Evolutionary conservation across 352 stramenopile species (phyloP), one percentile per base, ranked within the genome.

Genomic region (Hyaloperonospora brassicae): DNA sequence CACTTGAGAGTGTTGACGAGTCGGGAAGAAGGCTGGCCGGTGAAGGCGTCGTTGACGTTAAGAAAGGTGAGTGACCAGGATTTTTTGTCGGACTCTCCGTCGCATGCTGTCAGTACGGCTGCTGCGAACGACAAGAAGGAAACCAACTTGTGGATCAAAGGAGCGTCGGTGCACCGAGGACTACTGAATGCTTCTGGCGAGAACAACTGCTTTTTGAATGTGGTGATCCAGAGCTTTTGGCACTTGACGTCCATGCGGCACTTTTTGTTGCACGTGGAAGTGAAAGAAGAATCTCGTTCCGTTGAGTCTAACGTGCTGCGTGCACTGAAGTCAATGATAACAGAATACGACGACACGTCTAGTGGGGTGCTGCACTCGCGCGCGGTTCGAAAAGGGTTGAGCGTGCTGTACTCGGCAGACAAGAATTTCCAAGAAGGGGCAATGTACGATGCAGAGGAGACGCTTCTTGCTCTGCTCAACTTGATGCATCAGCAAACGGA

Each of bases 151-250:
- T 90, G 79, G 79, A 73, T 87, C 21, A 93, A 90, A 54, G 82
- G 82, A 40, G 79, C 79, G 13, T 90, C 79, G 0, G 80, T 93
- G 52, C 82, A 93, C 59, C 79, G 82, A 23, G 82, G 82, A 8
- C 59, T 93, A 35, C 59, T 90, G 7, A 93, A 93, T 44, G 69
- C 64, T 5, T 78, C 76, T 6, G 86, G 86, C 52, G 84, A 95
- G 58, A 95, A 95, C 58, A 94, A 89, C 59, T 95, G 86, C 64
- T 95, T 94, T 54, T 66, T 95, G 59, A 95, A 95, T 52, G 86
- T 95, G 3, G 71, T 95, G 30, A 91, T 95, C 53, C 85, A 95
- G 66, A 94, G 83, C 65, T 92, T 95, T 57, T 95, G 86, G 86
- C 84, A 94, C 57, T 76, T 95, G 55, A 86, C 80, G 21, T 87